These are phyloP conservation scores for Echites panduratus DNA, from an alignment of 257 asterid species.

Conservation along the genomic window DNA sequence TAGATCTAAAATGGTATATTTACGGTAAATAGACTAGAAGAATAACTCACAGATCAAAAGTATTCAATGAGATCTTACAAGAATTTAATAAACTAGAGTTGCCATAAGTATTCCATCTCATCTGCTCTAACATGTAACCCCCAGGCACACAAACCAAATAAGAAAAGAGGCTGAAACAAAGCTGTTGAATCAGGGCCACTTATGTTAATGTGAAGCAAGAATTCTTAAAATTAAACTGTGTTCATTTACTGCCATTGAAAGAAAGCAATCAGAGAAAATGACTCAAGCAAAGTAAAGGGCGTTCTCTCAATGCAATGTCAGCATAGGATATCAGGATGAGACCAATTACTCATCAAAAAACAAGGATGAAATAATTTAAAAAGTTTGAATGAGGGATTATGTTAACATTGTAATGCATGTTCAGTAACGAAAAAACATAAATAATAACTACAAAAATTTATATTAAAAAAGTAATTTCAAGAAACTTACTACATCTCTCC, in stretches of 20 bases:
- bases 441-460: background rate
- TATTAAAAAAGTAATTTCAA: conserved; percentile 1
- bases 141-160: background rate
- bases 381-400: no score
- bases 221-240: no score
- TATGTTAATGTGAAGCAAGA: no score
- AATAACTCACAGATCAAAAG: no score
- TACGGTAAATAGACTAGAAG: no score
- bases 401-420: background rate
- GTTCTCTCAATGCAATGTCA: background rate
- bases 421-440: background rate
- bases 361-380: background rate
- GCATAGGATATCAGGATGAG: no score
- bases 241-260: no score
- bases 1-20: no score
- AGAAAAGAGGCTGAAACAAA: background rate
- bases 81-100: background rate
- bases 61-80: background rate
- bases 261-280: no score
- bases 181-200: no score
- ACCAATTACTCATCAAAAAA: background rate
- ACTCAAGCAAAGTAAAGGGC: background rate
- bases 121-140: background rate
- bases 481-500: conserved; percentile 68
- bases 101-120: background rate